Conservation (phyloP, 257 asterid genomes). For the Plantago ovata region DNA sequence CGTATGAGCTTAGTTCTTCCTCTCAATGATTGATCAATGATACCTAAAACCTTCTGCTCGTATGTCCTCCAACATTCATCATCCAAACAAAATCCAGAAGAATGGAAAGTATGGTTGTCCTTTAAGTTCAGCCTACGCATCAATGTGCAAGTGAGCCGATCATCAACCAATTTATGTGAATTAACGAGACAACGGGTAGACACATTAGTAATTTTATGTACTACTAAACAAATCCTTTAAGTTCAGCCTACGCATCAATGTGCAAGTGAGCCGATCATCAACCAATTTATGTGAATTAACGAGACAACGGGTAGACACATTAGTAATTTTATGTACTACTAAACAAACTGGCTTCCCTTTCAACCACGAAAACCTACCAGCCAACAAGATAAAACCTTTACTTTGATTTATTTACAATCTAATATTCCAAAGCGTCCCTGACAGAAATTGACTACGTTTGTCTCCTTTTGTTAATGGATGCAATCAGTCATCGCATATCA, state of each 20-base stretch:
- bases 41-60: constrained; percentile 65
- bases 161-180: constrained; percentile 16
- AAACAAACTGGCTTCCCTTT: too few species aligned
- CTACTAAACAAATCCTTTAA: constrained; percentile 28
- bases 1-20: constrained; percentile 81
- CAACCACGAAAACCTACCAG: too few species aligned
- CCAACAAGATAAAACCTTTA: too few species aligned
- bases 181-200: constrained; percentile 9
- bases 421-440: too few species aligned
- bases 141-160: constrained; percentile 23
- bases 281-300: constrained; percentile 15
- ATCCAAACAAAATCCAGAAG: constrained; percentile 79
- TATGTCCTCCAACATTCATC: constrained; percentile 95
- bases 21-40: constrained; percentile 68
- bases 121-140: constrained; percentile 71
- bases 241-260: constrained; percentile 57
- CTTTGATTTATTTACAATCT: too few species aligned
- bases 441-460: too few species aligned
- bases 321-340: too few species aligned
- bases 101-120: constrained; percentile 45
- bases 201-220: too few species aligned
- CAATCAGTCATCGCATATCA: too few species aligned
- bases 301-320: not conserved
- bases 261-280: constrained; percentile 22
- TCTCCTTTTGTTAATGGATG: too few species aligned